A percentile compares a stretch with the other conserved stretches of the same genome.
These are phyloP conservation scores for Ophiostoma quercus DNA, from an alignment of 2,329 filamentous ascomycete genomes.

Conservation along the genomic window DNA sequence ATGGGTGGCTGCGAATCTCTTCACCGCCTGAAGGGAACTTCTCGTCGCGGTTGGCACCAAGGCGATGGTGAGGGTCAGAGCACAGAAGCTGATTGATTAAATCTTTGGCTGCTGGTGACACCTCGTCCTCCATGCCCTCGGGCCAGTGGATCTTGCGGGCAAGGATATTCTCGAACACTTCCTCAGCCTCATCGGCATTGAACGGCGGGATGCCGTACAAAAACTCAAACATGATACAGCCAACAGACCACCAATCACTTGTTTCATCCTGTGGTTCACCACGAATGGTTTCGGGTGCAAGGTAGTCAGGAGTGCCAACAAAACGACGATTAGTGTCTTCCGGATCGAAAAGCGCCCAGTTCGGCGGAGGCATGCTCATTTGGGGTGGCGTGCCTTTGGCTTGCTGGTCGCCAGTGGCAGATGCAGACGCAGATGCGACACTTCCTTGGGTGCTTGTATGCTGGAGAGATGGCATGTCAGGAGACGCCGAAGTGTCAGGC, in stretches of 20 bases:
- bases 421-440: background rate
- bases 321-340: slow-evolving; percentile 90
- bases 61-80: slow-evolving; percentile 70
- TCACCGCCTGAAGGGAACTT: slow-evolving; percentile 78
- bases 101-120: slow-evolving; percentile 85
- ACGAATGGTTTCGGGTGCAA: slow-evolving; percentile 94
- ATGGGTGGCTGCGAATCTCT: slow-evolving; percentile 83
- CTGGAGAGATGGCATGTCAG: slow-evolving; percentile 67
- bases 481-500: slow-evolving; percentile 62
- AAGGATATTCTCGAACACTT: slow-evolving; percentile 95
- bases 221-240: slow-evolving; percentile 96
- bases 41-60: slow-evolving; percentile 81
- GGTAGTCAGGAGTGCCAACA: slow-evolving; percentile 93
- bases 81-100: slow-evolving; percentile 90
- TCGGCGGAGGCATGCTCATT: slow-evolving; percentile 71
- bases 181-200: slow-evolving; percentile 80
- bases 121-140: slow-evolving; percentile 68
- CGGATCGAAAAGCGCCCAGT: slow-evolving; percentile 90
- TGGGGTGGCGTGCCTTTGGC: slow-evolving; percentile 58
- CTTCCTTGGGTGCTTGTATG: slow-evolving; percentile 42
- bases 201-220: slow-evolving; percentile 91
- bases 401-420: slow-evolving; percentile 20
- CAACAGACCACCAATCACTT: slow-evolving; percentile 99
- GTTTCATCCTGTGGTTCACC: slow-evolving; percentile 94
- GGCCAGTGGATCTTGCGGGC: slow-evolving; percentile 89